Evolutionary conservation across 495 filamentous ascomycete genomes (phyloP).

Genomic region (Penicillium silybi): DNA sequence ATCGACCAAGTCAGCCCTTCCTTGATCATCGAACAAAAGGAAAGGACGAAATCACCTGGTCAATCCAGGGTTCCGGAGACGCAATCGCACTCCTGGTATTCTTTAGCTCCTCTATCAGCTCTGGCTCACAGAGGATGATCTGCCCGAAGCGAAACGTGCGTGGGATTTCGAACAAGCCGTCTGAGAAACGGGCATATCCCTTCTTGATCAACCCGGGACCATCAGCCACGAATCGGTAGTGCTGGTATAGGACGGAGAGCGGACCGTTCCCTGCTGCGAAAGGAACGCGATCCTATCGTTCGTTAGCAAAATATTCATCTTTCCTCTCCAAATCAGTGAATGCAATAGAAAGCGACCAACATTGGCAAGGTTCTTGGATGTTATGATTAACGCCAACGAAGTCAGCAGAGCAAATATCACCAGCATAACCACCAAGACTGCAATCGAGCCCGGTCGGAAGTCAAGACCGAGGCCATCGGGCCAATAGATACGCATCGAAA

Average conservation of each 20-base stretch:
- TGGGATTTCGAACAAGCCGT: constrained; percentile 22
- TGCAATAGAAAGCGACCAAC: constrained; percentile 5
- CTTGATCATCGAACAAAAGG: too few species aligned
- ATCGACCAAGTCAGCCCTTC: not conserved
- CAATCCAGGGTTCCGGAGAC: constrained; percentile 27
- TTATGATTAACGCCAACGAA: constrained; percentile 6
- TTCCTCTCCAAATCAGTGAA: not conserved
- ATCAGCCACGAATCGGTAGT: constrained; percentile 20
- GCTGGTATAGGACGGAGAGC: constrained; percentile 16
- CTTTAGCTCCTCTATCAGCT: constrained; percentile 21
- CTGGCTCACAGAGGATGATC: constrained; percentile 18
- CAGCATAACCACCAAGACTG: not conserved
- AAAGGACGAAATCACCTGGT: constrained; percentile 15
- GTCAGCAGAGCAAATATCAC: not conserved
- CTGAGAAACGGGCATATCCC: constrained; percentile 13
- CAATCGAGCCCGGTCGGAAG: not conserved
- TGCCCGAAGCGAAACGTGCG: constrained; percentile 26
- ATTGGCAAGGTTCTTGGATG: constrained; percentile 15
- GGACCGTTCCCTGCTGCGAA: constrained; percentile 6
- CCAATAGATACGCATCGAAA: not conserved
- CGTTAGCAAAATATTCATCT: not conserved
- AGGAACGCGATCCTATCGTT: constrained; percentile 6
- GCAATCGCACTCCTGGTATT: constrained; percentile 10
- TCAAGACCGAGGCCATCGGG: not conserved
- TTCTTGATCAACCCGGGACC: constrained; percentile 17